Percentiles rank a stretch among this genome's conserved stretches.
Conservation (phyloP, 768 basidiomycete species). For the Russula vinacea region DNA sequence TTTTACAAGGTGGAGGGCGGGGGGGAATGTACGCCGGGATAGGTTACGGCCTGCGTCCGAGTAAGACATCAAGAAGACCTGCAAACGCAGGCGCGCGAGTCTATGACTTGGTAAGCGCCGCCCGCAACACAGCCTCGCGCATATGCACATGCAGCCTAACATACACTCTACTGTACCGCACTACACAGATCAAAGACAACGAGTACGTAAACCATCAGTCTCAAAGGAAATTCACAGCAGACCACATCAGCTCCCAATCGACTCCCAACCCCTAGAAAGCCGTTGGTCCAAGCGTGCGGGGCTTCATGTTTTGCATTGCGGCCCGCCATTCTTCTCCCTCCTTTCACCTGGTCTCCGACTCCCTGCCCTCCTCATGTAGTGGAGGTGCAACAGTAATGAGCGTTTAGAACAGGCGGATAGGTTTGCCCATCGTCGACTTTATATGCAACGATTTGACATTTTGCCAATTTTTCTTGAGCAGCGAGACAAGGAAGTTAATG, state of each 20-base stretch:
- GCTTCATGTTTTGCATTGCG: constrained; percentile 75
- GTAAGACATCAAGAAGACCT: neutral
- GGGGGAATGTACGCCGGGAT: neutral
- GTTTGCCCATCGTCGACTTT: constrained; percentile 99
- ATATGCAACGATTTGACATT: constrained; percentile 98
- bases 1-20: neutral
- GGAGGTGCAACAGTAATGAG: constrained; percentile 10
- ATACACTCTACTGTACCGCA: too few relatives aligned
- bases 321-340: constrained; percentile 33
- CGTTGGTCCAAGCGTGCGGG: constrained; percentile 18
- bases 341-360: constrained; percentile 31
- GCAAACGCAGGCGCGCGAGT: neutral
- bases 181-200: constrained; percentile 5
- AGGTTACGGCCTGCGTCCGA: neutral
- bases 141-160: too few relatives aligned
- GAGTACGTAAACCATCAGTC: neutral
- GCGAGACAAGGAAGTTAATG: constrained; percentile 99
- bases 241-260: constrained; percentile 88
- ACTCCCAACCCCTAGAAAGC: constrained; percentile 52
- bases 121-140: too few relatives aligned
- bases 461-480: constrained; percentile 99
- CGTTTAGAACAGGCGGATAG: constrained; percentile 84
- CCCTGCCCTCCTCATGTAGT: constrained; percentile 27
- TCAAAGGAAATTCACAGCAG: constrained; percentile 28
- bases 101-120: too few relatives aligned